Base-by-base conservation (phyloP, 1,284 basidiomycete genomes). In the Pseudozyma sp. region DNA sequence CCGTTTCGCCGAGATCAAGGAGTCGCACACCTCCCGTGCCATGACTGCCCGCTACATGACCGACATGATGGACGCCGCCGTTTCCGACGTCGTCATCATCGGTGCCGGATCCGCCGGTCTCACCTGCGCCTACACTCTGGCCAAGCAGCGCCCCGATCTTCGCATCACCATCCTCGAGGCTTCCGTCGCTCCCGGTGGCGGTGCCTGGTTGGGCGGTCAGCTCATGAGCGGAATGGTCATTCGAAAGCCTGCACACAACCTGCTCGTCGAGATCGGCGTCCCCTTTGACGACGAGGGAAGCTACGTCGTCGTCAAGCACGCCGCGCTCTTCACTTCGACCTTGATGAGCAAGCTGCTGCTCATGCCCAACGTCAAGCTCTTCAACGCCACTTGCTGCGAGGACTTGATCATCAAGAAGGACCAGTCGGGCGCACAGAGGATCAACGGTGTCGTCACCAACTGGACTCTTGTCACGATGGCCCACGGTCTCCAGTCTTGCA, bases 221-320 rank as follows among this genome's bases (percentile, higher is more conserved):
- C 86, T 93, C 54, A 92, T 93, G 92, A 90, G 89, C 2, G 90
- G 91, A 0, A 93, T 93, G 92, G 92, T 93, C 49, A 90, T 93
- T 58, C 90, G 92, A 68, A 93, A 93, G 86, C 92, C 81, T 0
- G 92, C 91, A 0, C 89, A 94, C 82, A 86, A 87, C 54, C 91
- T 94, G 87, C 87, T 94, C 49, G 85, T 86, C 24, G 90, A 92
- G 84, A 83, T 93, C 51, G 91, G 90, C 31, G 89, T 94, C 17
- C 89, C 90, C 0, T 93, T 90, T 82, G 92, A 94, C 71, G 92
- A 93, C 84, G 92, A 93, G 83, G 92, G 92, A 51, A 75, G 88
- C 39, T 93, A 82, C 56, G 84, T 85, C 11, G 82, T 81, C 11
- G 66, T 80, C 48, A 73, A 80, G 62, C 70, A 72, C 57, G 73